phyloP scores from a whole-genome alignment of 1,284 basidiomycete genomes.

The Sanghuangporus sanghuang region DNA sequence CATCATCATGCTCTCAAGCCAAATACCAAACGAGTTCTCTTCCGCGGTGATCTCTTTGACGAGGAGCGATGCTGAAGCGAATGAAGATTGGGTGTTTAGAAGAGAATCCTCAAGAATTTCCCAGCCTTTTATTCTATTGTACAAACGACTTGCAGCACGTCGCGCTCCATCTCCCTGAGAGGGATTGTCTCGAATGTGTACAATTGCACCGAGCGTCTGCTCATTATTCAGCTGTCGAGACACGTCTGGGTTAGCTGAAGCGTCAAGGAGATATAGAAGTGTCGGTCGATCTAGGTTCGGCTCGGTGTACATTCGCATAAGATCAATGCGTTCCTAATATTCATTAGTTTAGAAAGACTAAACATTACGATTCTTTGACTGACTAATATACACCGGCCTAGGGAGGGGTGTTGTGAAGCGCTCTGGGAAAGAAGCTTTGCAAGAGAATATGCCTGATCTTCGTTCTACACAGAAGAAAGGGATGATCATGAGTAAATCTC shows the following conservation, averaged over 20 bases:
- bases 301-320: conserved; percentile 48
- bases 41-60: conserved; percentile 55
- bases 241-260: conserved; percentile 57
- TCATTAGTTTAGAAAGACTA: neutral
- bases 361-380: conserved; percentile 30
- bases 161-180: conserved; percentile 37
- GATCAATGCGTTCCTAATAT: conserved; percentile 48
- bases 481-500: conserved; percentile 4
- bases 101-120: conserved; percentile 53
- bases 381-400: conserved; percentile 42
- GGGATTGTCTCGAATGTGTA: conserved; percentile 35
- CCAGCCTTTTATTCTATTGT: conserved; percentile 53
- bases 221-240: conserved; percentile 39
- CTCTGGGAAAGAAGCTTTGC: conserved; percentile 55
- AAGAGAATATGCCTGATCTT: conserved; percentile 49
- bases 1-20: conserved; percentile 60
- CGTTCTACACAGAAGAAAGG: conserved; percentile 34
- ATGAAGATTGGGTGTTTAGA: conserved; percentile 46
- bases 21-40: conserved; percentile 64
- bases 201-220: conserved; percentile 38
- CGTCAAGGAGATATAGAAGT: conserved; percentile 50
- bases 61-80: conserved; percentile 39
- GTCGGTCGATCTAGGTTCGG: conserved; percentile 49
- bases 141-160: conserved; percentile 39
- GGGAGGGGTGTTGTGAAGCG: conserved; percentile 54